phyloP scores from a whole-genome alignment of 768 basidiomycete genomes.

The Calocera viscosa region DNA sequence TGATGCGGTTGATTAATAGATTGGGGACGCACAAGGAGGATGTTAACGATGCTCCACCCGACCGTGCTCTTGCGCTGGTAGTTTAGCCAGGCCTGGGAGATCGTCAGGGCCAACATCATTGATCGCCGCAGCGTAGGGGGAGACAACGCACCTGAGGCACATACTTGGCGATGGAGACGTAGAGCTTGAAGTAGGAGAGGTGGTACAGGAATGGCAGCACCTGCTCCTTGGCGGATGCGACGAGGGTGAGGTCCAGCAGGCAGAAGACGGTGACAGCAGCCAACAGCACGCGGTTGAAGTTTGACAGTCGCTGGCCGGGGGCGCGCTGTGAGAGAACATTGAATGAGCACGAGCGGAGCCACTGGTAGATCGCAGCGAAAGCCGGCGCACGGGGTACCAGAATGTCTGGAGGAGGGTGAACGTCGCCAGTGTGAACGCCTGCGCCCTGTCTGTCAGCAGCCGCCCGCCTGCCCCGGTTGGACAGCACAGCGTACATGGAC shows the following conservation, averaged over 20 bases:
- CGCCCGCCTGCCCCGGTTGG: too few relatives aligned
- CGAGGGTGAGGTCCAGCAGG: slow-evolving; percentile 18
- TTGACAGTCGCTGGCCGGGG: slow-evolving; percentile 10
- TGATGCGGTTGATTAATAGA: background rate
- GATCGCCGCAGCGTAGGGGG: background rate
- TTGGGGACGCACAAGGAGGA: slow-evolving; percentile 17
- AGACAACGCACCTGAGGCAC: slow-evolving; percentile 27
- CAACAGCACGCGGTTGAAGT: slow-evolving; percentile 20
- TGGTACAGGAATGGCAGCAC: slow-evolving; percentile 24
- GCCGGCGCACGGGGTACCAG: slow-evolving; percentile 20
- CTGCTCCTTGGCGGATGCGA: slow-evolving; percentile 9
- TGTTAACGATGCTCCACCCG: slow-evolving; percentile 24
- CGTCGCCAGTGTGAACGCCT: slow-evolving; percentile 24
- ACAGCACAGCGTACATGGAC: slow-evolving; percentile 21
- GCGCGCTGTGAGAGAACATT: slow-evolving; percentile 12
- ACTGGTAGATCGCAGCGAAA: background rate
- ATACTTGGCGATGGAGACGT: slow-evolving; percentile 30
- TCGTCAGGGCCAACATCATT: too few relatives aligned
- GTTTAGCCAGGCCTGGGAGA: slow-evolving; percentile 24
- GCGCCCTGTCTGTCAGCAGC: background rate
- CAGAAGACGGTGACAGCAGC: slow-evolving; percentile 19
- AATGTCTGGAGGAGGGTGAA: slow-evolving; percentile 26
- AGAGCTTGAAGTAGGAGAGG: slow-evolving; percentile 27
- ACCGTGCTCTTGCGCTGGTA: slow-evolving; percentile 26
- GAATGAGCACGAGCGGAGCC: background rate